phyloP scores from a whole-genome alignment of 2,329 filamentous ascomycete genomes.

The Pseudogymnoascus sp. region DNA sequence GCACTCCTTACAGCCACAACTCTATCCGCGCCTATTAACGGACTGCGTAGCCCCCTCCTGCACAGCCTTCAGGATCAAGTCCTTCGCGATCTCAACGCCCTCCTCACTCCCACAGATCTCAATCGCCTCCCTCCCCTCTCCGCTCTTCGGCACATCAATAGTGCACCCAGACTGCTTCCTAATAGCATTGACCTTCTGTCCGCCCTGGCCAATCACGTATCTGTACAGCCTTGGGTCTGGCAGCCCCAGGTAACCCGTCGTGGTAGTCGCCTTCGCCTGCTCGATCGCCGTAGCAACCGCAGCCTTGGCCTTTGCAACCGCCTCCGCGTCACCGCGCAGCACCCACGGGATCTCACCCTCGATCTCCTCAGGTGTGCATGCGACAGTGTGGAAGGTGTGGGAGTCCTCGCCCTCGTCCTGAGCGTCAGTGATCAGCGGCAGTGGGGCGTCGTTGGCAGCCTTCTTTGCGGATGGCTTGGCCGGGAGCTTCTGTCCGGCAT shows the following conservation, averaged over 20 bases:
- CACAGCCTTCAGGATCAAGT: slow-evolving; percentile 81
- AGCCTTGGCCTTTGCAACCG: slow-evolving; percentile 72
- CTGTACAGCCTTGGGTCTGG: slow-evolving; percentile 86
- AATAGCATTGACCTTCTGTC: slow-evolving; percentile 87
- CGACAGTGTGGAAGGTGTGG: slow-evolving; percentile 77
- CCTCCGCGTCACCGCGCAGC: slow-evolving; percentile 69
- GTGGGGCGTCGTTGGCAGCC: slow-evolving; percentile 50
- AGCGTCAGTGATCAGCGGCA: slow-evolving; percentile 93
- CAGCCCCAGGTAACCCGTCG: slow-evolving; percentile 79
- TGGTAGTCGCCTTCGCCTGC: slow-evolving; percentile 59
- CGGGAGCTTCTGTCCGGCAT: slow-evolving; percentile 72
- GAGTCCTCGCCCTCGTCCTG: slow-evolving; percentile 53
- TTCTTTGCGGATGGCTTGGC: slow-evolving; percentile 50
- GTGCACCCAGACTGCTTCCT: slow-evolving; percentile 86
- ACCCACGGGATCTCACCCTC: slow-evolving; percentile 82
- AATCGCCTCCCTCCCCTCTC: slow-evolving; percentile 71
- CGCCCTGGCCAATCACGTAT: slow-evolving; percentile 80
- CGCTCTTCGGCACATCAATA: slow-evolving; percentile 84
- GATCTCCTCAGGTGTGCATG: slow-evolving; percentile 37
- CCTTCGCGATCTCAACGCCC: slow-evolving; percentile 77
- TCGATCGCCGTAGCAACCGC: slow-evolving; percentile 65
- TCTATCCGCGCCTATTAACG: slow-evolving; percentile 5
- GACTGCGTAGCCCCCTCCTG: slow-evolving; percentile 40
- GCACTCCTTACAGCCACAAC: background rate
- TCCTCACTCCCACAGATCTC: slow-evolving; percentile 75